Conservation (phyloP, 495 filamentous ascomycete species). For the Trichoderma gamsii region DNA sequence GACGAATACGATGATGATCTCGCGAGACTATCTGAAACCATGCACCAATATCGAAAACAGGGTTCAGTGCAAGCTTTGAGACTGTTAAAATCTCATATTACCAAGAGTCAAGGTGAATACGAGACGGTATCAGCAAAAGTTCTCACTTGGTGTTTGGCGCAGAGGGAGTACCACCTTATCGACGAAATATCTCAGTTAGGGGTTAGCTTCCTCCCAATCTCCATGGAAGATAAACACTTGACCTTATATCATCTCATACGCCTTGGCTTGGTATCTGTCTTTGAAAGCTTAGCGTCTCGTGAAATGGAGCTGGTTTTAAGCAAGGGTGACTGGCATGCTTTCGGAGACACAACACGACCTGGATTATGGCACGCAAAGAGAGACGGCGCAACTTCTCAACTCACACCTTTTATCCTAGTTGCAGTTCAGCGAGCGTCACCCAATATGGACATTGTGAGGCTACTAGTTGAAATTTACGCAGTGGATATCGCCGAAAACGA, state of each 20-base stretch:
- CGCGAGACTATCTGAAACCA: neutral
- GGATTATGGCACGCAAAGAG: slow-evolving; percentile 15
- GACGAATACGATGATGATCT: neutral
- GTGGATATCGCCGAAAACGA: slow-evolving; percentile 31
- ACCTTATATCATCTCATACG: neutral
- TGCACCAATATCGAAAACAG: neutral
- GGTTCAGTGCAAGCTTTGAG: neutral
- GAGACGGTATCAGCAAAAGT: neutral
- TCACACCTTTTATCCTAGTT: slow-evolving; percentile 27
- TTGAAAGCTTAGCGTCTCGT: neutral
- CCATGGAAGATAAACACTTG: neutral
- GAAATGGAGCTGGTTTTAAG: slow-evolving; percentile 1
- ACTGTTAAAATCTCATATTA: neutral
- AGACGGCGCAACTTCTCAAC: slow-evolving; percentile 14
- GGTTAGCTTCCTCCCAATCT: neutral
- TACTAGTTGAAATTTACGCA: slow-evolving; percentile 36
- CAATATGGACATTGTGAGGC: slow-evolving; percentile 37
- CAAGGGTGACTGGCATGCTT: slow-evolving; percentile 12
- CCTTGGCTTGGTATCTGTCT: neutral
- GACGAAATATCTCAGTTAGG: neutral
- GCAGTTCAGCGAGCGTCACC: slow-evolving; percentile 30
- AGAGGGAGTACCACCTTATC: neutral
- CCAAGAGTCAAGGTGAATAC: neutral
- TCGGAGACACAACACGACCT: slow-evolving; percentile 14
- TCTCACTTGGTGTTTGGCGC: neutral